phyloP scores from a whole-genome alignment of 768 basidiomycete genomes.

The Boletus bicolor region DNA sequence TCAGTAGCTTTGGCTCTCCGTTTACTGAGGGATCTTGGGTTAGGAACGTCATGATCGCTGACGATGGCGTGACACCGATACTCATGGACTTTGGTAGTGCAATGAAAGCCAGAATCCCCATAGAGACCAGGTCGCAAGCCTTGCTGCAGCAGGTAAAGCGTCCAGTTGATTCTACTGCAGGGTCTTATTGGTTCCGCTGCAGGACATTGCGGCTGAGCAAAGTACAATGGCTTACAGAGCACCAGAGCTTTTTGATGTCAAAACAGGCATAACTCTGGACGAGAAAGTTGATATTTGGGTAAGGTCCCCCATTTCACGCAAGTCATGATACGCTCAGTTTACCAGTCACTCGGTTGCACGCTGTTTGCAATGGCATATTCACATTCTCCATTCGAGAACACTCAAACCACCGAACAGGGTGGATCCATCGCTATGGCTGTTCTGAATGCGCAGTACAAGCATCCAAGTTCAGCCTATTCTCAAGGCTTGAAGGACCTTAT shows the following conservation, averaged over 20 bases:
- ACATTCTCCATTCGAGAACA: conserved; percentile 94
- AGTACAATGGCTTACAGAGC: conserved; percentile 99
- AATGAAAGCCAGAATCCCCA: conserved; percentile 76
- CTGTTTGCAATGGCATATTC: conserved; percentile 93
- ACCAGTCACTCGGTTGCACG: conserved; percentile 91
- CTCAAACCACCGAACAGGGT: conserved; percentile 88
- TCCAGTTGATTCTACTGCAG: neutral
- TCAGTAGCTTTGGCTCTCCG: neutral
- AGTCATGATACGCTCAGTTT: conserved; percentile 6
- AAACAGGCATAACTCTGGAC: conserved; percentile 80
- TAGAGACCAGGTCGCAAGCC: conserved; percentile 84
- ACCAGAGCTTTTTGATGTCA: conserved; percentile 96
- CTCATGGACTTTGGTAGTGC: conserved; percentile 99
- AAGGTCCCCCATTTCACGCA: conserved; percentile 23
- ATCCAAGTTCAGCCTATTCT: conserved; percentile 83
- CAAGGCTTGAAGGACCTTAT: conserved; percentile 80
- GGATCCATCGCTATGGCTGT: conserved; percentile 98
- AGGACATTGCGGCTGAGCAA: conserved; percentile 96
- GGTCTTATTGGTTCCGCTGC: conserved; percentile 2
- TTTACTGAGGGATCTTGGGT: neutral
- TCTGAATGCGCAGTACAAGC: conserved; percentile 87
- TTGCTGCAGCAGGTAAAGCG: conserved; percentile 77
- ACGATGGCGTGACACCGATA: conserved; percentile 79
- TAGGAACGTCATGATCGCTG: conserved; percentile 96
- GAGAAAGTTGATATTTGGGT: conserved; percentile 99